Conservation (phyloP, 805 yeast species). For the Lachancea sp. region DNA sequence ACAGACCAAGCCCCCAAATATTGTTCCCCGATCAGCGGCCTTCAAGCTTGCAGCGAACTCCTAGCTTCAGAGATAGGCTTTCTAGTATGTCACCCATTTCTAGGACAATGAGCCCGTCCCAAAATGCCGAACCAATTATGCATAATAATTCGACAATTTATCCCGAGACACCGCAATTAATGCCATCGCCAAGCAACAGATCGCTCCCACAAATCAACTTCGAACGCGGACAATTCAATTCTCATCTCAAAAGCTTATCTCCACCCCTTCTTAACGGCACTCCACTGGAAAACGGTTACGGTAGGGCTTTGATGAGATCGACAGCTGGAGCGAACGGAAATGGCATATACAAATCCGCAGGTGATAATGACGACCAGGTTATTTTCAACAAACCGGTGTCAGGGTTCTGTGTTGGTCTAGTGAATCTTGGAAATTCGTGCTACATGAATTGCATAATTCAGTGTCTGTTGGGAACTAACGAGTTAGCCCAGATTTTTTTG, state of each 20-base stretch:
- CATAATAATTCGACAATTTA: conserved; percentile 16
- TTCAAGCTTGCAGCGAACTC: conserved; percentile 15
- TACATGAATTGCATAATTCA: conserved; percentile 90
- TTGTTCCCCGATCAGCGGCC: conserved; percentile 15
- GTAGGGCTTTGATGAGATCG: not conserved
- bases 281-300: not conserved
- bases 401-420: conserved; percentile 59
- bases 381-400: conserved; percentile 11
- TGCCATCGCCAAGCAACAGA: not conserved
- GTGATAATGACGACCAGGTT: not conserved
- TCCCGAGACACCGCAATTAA: conserved; percentile 25
- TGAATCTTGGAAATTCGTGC: conserved; percentile 84
- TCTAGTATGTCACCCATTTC: conserved; percentile 12
- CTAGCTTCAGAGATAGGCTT: conserved; percentile 20
- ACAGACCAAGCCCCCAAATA: conserved; percentile 5
- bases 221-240: conserved; percentile 5
- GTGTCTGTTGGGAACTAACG: conserved; percentile 69
- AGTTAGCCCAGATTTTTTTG: conserved; percentile 56
- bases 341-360: not conserved
- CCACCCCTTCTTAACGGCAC: conserved; percentile 1
- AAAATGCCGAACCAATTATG: conserved; percentile 4
- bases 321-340: not conserved
- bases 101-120: conserved; percentile 10
- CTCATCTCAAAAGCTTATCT: conserved; percentile 3
- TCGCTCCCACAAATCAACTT: conserved; percentile 1